Evolutionary conservation across 2,329 filamentous ascomycete genomes (phyloP).

Genomic region (Colletotrichum ledebouriae): DNA sequence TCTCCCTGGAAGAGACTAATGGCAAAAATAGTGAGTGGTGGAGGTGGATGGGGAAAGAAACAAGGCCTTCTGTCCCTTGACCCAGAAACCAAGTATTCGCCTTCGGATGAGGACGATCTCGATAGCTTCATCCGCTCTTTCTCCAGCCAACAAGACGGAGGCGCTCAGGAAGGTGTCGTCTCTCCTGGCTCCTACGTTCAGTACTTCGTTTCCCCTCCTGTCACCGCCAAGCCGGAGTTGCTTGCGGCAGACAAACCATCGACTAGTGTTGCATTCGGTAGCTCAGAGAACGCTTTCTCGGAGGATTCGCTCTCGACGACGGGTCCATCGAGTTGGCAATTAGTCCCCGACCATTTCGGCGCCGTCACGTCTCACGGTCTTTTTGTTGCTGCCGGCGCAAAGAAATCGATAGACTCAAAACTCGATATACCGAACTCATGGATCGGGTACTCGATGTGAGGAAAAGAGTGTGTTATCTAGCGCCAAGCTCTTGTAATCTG

Average conservation of each 20-base stretch:
- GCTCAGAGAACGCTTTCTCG: constrained; percentile 44
- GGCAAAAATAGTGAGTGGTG: constrained; percentile 74
- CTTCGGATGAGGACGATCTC: constrained; percentile 64
- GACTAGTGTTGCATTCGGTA: constrained; percentile 51
- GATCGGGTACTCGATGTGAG: constrained; percentile 17
- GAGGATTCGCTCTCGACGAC: constrained; percentile 2
- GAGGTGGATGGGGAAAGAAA: constrained; percentile 87
- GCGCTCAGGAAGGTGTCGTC: constrained; percentile 67
- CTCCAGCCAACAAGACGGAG: constrained; percentile 45
- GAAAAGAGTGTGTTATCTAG: not conserved
- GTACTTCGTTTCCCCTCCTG: constrained; percentile 67
- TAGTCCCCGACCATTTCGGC: constrained; percentile 66
- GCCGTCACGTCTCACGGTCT: constrained; percentile 72
- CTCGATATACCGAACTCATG: constrained; percentile 63
- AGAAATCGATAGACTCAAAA: constrained; percentile 52
- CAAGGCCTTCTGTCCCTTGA: constrained; percentile 84
- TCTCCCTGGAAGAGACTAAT: constrained; percentile 26
- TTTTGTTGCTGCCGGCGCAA: constrained; percentile 55
- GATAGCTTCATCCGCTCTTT: constrained; percentile 62
- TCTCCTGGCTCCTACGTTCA: constrained; percentile 75
- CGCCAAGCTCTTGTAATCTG: constrained; percentile 14
- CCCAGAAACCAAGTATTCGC: constrained; percentile 70
- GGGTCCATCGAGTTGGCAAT: constrained; percentile 44
- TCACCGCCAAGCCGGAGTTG: constrained; percentile 30
- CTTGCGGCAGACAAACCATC: constrained; percentile 33